phyloP scores from a whole-genome alignment of 768 basidiomycete species.

The Gyrodon lividus region DNA sequence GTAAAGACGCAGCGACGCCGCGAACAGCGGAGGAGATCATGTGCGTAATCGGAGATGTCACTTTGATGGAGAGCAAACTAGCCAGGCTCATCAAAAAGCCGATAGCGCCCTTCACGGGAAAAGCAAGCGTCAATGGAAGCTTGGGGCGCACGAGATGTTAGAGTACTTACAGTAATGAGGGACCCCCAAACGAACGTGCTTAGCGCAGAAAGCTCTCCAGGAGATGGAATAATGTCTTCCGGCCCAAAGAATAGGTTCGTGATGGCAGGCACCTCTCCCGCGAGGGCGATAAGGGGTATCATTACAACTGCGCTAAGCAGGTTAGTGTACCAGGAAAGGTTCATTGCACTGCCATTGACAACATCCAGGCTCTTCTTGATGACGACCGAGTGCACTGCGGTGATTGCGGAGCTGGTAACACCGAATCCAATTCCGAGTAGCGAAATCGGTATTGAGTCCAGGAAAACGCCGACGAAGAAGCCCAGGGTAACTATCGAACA shows the following conservation, averaged over 20 bases:
- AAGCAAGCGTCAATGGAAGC: constrained; percentile 1
- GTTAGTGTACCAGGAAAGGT: constrained; percentile 93
- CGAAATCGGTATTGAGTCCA: constrained; percentile 64
- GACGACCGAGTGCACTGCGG: constrained; percentile 87
- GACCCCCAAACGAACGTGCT: constrained; percentile 79
- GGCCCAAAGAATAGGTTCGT: constrained; percentile 55
- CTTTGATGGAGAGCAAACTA: constrained; percentile 90
- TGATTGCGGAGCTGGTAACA: constrained; percentile 80
- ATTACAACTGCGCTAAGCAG: constrained; percentile 72
- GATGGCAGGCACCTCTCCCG: constrained; percentile 72
- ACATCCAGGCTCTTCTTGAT: constrained; percentile 84
- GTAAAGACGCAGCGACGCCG: constrained; percentile 86
- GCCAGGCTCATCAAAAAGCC: constrained; percentile 97
- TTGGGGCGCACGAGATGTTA: neutral
- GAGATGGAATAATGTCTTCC: constrained; percentile 35
- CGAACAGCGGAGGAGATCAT: constrained; percentile 97
- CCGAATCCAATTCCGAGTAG: constrained; percentile 75
- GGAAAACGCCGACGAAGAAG: constrained; percentile 88
- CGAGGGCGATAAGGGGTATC: constrained; percentile 68
- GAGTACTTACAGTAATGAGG: constrained; percentile 61
- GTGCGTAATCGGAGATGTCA: constrained; percentile 96
- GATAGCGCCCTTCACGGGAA: constrained; percentile 59
- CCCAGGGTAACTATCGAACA: constrained; percentile 84
- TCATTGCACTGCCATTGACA: constrained; percentile 80
- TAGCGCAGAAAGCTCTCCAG: constrained; percentile 46